These are phyloP conservation scores for Annulohypoxylon nitens DNA, from an alignment of 495 filamentous ascomycete genomes.

Conservation along the genomic window DNA sequence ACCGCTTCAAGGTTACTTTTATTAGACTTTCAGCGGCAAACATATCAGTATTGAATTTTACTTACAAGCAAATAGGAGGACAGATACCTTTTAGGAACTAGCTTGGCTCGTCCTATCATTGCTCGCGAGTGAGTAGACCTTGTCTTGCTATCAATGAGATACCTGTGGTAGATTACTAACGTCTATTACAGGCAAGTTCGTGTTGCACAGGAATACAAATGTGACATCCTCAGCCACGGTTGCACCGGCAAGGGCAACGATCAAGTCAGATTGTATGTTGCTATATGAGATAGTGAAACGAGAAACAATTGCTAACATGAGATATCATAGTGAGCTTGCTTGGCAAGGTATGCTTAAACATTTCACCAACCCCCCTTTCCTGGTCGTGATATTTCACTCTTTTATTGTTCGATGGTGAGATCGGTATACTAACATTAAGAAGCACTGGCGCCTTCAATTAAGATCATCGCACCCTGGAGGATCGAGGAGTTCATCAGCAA, in stretches of 20 bases:
- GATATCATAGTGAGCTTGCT: conserved; percentile 16
- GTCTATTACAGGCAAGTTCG: conserved; percentile 40
- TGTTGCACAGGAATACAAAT: conserved; percentile 77
- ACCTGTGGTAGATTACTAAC: conserved; percentile 56
- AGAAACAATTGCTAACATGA: conserved; percentile 2
- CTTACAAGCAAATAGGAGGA: conserved; percentile 71
- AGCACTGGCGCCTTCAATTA: conserved; percentile 79
- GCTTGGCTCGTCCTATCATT: conserved; percentile 89
- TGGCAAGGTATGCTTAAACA: conserved; percentile 25
- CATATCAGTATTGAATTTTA: not conserved
- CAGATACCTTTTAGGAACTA: conserved; percentile 82
- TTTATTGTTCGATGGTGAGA: not conserved
- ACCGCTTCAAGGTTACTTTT: not conserved
- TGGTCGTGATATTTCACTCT: not conserved
- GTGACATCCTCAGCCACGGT: conserved; percentile 78
- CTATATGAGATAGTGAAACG: not conserved
- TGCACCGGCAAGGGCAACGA: conserved; percentile 92
- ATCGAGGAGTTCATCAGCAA: conserved; percentile 81
- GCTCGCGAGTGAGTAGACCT: conserved; percentile 73
- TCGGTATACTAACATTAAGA: conserved; percentile 36
- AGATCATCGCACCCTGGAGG: conserved; percentile 92
- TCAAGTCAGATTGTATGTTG: conserved; percentile 78
- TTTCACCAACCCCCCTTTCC: not conserved
- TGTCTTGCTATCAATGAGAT: not conserved
- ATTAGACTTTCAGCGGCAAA: not conserved